Evolutionary conservation across 148 eudicot genomes (phyloP).

Genomic region (Gaultheria prostrata): DNA sequence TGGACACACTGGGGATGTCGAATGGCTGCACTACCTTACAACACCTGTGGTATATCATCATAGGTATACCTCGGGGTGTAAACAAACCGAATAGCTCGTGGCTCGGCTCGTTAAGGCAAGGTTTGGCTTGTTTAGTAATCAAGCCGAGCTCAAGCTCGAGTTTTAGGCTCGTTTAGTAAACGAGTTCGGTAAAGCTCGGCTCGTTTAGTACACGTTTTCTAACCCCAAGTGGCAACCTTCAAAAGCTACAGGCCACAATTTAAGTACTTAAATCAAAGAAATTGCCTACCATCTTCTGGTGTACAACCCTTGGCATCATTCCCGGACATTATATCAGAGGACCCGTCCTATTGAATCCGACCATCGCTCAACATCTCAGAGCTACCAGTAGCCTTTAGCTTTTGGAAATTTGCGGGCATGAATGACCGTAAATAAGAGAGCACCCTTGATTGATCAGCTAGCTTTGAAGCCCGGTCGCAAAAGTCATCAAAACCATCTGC

Average conservation of each 20-base stretch:
- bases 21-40: conserved; percentile 4
- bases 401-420: conserved; percentile 40
- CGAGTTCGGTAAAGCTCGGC: not conserved
- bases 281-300: conserved; percentile 86
- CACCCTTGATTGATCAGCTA: conserved; percentile 74
- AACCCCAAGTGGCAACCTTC: conserved; percentile 4
- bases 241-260: not conserved
- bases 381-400: conserved; percentile 23
- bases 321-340: conserved; percentile 37
- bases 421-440: conserved; percentile 76
- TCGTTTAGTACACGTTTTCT: not conserved
- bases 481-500: conserved; percentile 82
- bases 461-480: conserved; percentile 61
- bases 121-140: too few species aligned
- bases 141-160: too few species aligned
- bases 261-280: conserved; percentile 39
- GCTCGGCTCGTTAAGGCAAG: too few species aligned
- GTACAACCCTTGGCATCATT: conserved; percentile 27
- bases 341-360: conserved; percentile 28
- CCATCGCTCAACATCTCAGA: conserved; percentile 18
- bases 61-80: not conserved
- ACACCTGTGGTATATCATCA: not conserved
- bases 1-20: too few species aligned
- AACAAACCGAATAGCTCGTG: too few species aligned
- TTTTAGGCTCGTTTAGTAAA: too few species aligned